Evolutionary conservation across 108 stramenopile genomes (phyloP).

Genomic region (Stephanodiscus triporus): DNA sequence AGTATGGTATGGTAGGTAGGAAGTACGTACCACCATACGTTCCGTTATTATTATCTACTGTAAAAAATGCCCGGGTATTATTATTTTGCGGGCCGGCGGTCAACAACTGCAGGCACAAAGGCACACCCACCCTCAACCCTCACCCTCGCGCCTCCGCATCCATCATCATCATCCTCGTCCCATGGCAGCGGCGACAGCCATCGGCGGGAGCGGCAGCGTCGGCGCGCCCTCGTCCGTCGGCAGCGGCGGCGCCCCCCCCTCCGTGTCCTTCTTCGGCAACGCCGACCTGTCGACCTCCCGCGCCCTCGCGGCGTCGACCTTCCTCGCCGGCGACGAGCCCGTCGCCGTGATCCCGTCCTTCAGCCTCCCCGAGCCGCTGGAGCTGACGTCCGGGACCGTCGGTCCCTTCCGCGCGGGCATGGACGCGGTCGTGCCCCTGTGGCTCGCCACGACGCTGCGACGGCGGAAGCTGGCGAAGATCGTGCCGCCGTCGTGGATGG

Average conservation of each 20-base stretch:
- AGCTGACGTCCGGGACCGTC: slow-evolving; percentile 32
- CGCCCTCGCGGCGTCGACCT: slow-evolving; percentile 40
- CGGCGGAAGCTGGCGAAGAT: slow-evolving; percentile 65
- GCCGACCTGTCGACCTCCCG: slow-evolving; percentile 16
- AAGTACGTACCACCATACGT: too few relatives aligned
- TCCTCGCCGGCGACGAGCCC: slow-evolving; percentile 60
- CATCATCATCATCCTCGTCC: neutral
- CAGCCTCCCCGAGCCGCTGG: slow-evolving; percentile 43
- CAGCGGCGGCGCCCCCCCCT: neutral
- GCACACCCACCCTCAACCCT: too few relatives aligned
- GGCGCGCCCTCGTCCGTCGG: neutral
- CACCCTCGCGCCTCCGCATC: neutral
- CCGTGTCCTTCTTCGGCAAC: slow-evolving; percentile 31
- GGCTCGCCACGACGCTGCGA: slow-evolving; percentile 70
- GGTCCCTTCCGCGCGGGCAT: slow-evolving; percentile 82
- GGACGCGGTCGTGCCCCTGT: slow-evolving; percentile 71
- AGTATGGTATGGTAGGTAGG: too few relatives aligned
- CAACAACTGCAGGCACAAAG: too few relatives aligned
- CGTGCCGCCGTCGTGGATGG: slow-evolving; percentile 60
- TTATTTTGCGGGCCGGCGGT: too few relatives aligned
- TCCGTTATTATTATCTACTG: too few relatives aligned
- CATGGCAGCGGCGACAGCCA: neutral
- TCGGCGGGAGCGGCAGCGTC: too few relatives aligned
- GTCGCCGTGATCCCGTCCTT: slow-evolving; percentile 71
- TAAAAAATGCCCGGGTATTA: too few relatives aligned